These are phyloP conservation scores for Leccinum imitatum DNA, from an alignment of 768 basidiomycete genomes.

Conservation along the genomic window DNA sequence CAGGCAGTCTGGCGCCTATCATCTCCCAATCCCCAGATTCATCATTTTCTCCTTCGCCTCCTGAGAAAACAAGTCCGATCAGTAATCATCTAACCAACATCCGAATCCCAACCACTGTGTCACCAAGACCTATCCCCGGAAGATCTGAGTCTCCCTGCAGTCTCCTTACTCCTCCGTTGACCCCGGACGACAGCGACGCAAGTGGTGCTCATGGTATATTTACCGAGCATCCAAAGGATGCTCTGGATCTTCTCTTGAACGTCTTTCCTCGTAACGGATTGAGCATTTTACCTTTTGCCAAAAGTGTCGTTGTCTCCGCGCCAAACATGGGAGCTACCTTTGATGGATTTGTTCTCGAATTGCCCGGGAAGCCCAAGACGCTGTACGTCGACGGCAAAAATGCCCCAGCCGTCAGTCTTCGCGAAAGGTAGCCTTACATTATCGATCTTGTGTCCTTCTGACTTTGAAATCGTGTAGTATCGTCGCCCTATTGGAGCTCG, in stretches of 20 bases:
- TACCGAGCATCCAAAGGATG: slow-evolving; percentile 54
- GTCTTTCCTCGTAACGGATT: slow-evolving; percentile 76
- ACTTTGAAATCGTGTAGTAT: slow-evolving; percentile 48
- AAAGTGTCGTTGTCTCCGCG: slow-evolving; percentile 70
- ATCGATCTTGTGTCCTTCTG: slow-evolving; percentile 4
- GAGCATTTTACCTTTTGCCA: slow-evolving; percentile 66
- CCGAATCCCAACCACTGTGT: slow-evolving; percentile 30
- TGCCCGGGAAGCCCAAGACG: slow-evolving; percentile 70
- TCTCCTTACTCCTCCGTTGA: slow-evolving; percentile 72
- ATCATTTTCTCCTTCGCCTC: slow-evolving; percentile 32
- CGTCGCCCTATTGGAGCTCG: slow-evolving; percentile 83
- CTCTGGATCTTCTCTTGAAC: slow-evolving; percentile 75
- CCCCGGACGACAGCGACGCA: slow-evolving; percentile 65
- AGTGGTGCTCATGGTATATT: slow-evolving; percentile 40
- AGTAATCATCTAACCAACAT: slow-evolving; percentile 17
- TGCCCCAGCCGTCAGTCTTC: slow-evolving; percentile 72
- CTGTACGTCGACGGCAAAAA: slow-evolving; percentile 86
- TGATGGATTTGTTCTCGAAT: slow-evolving; percentile 74
- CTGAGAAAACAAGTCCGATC: slow-evolving; percentile 23
- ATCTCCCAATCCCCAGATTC: slow-evolving; percentile 45
- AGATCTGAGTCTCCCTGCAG: slow-evolving; percentile 40
- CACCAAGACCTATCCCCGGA: slow-evolving; percentile 45
- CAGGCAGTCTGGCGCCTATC: slow-evolving; percentile 80
- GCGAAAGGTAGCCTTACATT: slow-evolving; percentile 64
- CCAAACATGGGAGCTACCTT: slow-evolving; percentile 68